Conservation (phyloP, 306 rosid species). For the Inga laurina region DNA sequence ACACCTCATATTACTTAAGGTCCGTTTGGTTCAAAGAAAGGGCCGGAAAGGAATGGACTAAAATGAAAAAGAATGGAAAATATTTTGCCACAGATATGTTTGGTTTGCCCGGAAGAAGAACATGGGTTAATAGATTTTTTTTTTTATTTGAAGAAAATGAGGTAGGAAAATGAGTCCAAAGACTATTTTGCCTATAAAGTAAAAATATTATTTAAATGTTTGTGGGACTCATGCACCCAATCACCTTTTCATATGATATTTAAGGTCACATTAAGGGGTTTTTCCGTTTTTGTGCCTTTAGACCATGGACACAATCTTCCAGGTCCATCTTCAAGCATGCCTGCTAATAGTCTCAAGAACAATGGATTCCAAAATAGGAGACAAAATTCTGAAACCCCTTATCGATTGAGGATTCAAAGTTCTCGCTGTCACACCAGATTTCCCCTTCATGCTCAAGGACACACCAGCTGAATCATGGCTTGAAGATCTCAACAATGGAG, state of each 20-base stretch:
- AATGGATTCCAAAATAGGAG: conserved; percentile 51
- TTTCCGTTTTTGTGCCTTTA: too few species aligned
- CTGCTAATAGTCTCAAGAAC: conserved; percentile 62
- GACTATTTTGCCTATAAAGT: too few species aligned
- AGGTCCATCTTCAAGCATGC: conserved; percentile 57
- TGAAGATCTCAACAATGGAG: conserved; percentile 16
- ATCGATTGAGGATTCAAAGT: conserved; percentile 50
- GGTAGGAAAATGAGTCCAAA: too few species aligned
- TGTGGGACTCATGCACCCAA: conserved; percentile 32
- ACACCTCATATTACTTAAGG: too few species aligned
- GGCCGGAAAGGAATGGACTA: too few species aligned
- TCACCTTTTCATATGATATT: conserved; percentile 52
- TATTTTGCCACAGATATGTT: too few species aligned
- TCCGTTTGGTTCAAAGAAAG: too few species aligned
- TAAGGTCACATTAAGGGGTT: conserved; percentile 46
- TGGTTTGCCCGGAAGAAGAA: too few species aligned
- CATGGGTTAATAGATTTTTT: too few species aligned
- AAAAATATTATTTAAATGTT: too few species aligned
- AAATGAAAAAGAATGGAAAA: too few species aligned
- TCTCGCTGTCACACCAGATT: conserved; percentile 40
- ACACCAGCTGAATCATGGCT: conserved; percentile 68
- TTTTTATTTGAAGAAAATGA: too few species aligned
- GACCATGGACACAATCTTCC: conserved; percentile 59
- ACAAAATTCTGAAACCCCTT: conserved; percentile 52
- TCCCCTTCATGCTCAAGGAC: conserved; percentile 55